A percentile compares a stretch with the other conserved stretches of the same genome.
Evolutionary conservation across 306 rosid species (phyloP).

Genomic region (Comarum palustre): DNA sequence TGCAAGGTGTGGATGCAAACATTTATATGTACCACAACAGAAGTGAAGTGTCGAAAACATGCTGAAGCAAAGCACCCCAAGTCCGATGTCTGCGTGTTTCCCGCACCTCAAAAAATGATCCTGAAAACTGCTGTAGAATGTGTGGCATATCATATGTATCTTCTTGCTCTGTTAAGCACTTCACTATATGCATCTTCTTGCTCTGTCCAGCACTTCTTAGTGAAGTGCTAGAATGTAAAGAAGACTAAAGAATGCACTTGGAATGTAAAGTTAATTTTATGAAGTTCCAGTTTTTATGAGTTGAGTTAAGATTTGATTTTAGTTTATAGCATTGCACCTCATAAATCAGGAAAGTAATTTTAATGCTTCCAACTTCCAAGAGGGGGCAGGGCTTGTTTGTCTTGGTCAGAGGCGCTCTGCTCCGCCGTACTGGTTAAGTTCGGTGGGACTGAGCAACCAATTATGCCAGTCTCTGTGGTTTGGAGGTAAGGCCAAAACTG

Average conservation of each 20-base stretch:
- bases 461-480: not conserved
- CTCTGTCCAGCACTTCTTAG: slow-evolving; percentile 3
- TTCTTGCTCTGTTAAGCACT: slow-evolving; percentile 3
- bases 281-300: too few relatives aligned
- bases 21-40: slow-evolving; percentile 80
- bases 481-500: not conserved
- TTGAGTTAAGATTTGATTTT: not conserved
- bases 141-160: slow-evolving; percentile 6
- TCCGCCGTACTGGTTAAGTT: not conserved
- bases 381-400: not conserved
- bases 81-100: slow-evolving; percentile 60
- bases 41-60: slow-evolving; percentile 85
- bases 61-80: slow-evolving; percentile 86
- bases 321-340: not conserved
- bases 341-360: not conserved
- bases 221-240: not conserved
- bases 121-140: slow-evolving; percentile 9
- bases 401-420: not conserved
- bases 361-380: not conserved
- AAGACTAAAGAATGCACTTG: not conserved
- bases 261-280: too few relatives aligned
- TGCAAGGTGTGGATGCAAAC: slow-evolving; percentile 95
- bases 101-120: slow-evolving; percentile 60
- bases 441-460: not conserved
- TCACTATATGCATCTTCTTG: slow-evolving; percentile 5